phyloP scores from a whole-genome alignment of 2,329 filamentous ascomycete species.

The Penicillium crustosum region DNA sequence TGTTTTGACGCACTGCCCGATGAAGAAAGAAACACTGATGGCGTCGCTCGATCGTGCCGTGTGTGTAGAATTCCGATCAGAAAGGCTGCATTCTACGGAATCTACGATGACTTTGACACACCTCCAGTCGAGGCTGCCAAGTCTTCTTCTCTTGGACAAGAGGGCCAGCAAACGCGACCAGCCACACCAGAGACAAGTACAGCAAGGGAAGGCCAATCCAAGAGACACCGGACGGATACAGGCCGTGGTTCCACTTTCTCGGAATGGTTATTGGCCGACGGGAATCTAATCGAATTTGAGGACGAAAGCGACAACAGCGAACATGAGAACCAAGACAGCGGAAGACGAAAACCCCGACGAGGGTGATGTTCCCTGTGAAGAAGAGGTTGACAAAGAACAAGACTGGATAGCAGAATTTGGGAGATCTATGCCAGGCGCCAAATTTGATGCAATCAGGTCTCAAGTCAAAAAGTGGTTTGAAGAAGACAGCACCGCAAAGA shows the following conservation, averaged over 20 bases:
- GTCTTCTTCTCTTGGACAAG: background rate
- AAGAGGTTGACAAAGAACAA: background rate
- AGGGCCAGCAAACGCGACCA: background rate
- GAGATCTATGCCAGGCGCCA: background rate
- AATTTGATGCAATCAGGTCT: background rate
- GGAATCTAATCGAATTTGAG: background rate
- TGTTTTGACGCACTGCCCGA: background rate
- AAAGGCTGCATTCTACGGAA: background rate
- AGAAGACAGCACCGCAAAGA: background rate
- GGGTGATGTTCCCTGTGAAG: background rate
- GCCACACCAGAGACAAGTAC: background rate
- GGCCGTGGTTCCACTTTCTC: background rate
- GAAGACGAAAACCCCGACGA: background rate
- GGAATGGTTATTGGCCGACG: background rate
- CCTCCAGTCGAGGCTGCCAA: background rate
- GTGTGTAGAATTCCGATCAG: fast-evolving
- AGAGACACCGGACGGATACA: background rate
- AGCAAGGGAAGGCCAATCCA: background rate
- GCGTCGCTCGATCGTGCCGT: background rate
- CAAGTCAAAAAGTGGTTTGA: background rate
- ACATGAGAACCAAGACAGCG: background rate
- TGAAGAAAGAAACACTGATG: background rate
- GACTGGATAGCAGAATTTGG: background rate
- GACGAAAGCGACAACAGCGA: background rate
- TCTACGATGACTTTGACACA: background rate